These are phyloP conservation scores for Dioscorea cayenensis DNA, from an alignment of 116 monocot genomes.

Conservation along the genomic window DNA sequence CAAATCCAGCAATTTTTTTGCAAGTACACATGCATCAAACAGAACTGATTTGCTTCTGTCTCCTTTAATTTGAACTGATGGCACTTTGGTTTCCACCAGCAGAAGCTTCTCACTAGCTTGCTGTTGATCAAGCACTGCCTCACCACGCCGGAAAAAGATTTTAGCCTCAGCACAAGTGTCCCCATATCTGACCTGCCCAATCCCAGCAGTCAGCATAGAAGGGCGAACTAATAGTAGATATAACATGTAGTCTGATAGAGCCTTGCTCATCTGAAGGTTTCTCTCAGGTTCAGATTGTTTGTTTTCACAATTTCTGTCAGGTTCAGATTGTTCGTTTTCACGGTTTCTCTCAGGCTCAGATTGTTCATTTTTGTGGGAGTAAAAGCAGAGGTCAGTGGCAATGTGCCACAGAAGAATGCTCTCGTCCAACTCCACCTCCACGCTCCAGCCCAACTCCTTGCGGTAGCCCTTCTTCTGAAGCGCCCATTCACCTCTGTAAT, in stretches of 20 bases:
- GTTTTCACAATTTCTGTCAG: too few species aligned
- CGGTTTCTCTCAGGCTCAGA: too few species aligned
- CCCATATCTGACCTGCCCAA: constrained; percentile 30
- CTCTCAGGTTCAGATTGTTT: background rate
- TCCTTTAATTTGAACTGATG: constrained; percentile 16
- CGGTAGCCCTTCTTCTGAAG: constrained; percentile 18
- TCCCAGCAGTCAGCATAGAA: constrained; percentile 28
- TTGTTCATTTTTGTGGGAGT: too few species aligned
- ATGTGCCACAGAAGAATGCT: constrained; percentile 47
- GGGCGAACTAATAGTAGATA: constrained; percentile 20
- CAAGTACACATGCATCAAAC: constrained; percentile 23
- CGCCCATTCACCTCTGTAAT: constrained; percentile 20
- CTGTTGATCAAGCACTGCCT: background rate
- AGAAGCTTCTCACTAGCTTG: constrained; percentile 3
- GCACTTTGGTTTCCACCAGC: background rate
- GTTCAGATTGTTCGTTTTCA: too few species aligned
- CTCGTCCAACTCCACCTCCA: constrained; percentile 27
- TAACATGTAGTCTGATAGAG: constrained; percentile 35
- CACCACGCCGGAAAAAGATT: constrained; percentile 10
- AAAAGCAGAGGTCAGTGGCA: constrained; percentile 26
- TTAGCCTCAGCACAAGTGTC: too few species aligned
- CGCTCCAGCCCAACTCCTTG: constrained; percentile 18
- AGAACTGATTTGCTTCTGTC: constrained; percentile 35
- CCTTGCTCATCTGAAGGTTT: background rate
- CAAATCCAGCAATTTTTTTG: constrained; percentile 5